phyloP scores from a whole-genome alignment of 2,329 filamentous ascomycete genomes.

The Coniochaeta sp. region DNA sequence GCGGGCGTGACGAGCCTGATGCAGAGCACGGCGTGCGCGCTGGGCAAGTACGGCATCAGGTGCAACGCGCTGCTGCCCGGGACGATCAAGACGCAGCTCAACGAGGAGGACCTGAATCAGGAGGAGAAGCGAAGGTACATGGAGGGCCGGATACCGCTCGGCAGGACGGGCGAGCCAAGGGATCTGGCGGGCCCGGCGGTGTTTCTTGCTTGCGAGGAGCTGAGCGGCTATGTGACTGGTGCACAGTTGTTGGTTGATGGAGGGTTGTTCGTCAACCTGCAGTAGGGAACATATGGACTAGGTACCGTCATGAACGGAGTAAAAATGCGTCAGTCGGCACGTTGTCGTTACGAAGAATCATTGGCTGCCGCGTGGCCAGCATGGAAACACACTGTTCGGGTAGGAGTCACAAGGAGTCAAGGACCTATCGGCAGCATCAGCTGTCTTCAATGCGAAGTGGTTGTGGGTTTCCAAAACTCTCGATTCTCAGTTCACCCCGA shows the following conservation, averaged over 20 bases:
- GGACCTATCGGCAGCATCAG: background rate
- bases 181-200: slow-evolving; percentile 81
- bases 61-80: slow-evolving; percentile 82
- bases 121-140: slow-evolving; percentile 67
- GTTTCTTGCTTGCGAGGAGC: slow-evolving; percentile 70
- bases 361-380: background rate
- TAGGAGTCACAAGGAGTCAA: too few species aligned
- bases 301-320: too few species aligned
- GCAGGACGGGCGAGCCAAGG: slow-evolving; percentile 61
- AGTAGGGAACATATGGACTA: slow-evolving; percentile 34
- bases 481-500: too few species aligned
- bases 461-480: too few species aligned
- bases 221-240: slow-evolving; percentile 77
- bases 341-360: background rate
- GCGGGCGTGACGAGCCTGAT: slow-evolving; percentile 74
- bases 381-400: background rate
- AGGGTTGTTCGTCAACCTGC: slow-evolving; percentile 82
- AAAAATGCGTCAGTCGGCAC: too few species aligned
- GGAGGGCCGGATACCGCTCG: slow-evolving; percentile 74
- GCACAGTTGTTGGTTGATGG: slow-evolving; percentile 83
- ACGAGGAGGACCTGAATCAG: slow-evolving; percentile 73
- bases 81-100: slow-evolving; percentile 77
- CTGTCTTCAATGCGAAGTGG: background rate
- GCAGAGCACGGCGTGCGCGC: slow-evolving; percentile 73
- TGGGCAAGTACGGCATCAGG: slow-evolving; percentile 68